These are phyloP conservation scores for Amanita pallidorosea DNA, from an alignment of 768 basidiomycete species.

Conservation along the genomic window DNA sequence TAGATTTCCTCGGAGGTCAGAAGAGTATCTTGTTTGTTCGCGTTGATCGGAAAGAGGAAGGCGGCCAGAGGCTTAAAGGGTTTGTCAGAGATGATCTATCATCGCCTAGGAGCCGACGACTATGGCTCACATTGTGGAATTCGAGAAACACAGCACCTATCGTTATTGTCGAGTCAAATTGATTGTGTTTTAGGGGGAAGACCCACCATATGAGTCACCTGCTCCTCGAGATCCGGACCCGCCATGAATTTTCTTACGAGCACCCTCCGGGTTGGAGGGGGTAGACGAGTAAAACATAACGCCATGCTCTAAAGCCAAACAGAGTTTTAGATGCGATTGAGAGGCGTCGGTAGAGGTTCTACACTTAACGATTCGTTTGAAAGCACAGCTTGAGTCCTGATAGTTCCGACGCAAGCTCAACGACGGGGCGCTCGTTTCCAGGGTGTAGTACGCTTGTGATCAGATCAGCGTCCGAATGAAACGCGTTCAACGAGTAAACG, in stretches of 20 bases:
- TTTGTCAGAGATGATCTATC: neutral
- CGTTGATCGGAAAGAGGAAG: slow-evolving; percentile 49
- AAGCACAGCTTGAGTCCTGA: slow-evolving; percentile 54
- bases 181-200: neutral
- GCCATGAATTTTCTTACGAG: slow-evolving; percentile 67
- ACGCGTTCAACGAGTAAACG: slow-evolving; percentile 31
- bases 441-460: slow-evolving; percentile 26
- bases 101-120: slow-evolving; percentile 4
- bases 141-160: slow-evolving; percentile 57
- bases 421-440: slow-evolving; percentile 20
- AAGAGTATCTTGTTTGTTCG: slow-evolving; percentile 51
- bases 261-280: slow-evolving; percentile 35
- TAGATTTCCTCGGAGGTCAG: slow-evolving; percentile 64
- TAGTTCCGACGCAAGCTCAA: slow-evolving; percentile 42
- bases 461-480: slow-evolving; percentile 34
- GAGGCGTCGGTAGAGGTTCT: neutral
- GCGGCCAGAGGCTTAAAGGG: slow-evolving; percentile 43
- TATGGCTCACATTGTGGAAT: slow-evolving; percentile 45
- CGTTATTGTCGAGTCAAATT: neutral
- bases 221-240: slow-evolving; percentile 47
- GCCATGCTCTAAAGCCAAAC: slow-evolving; percentile 42
- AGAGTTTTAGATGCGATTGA: neutral
- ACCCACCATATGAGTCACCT: slow-evolving; percentile 55
- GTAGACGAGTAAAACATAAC: slow-evolving; percentile 69
- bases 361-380: slow-evolving; percentile 56